phyloP scores from a whole-genome alignment of 192 early-diverging fungal species.

The Thoreauomyces humboldtii region DNA sequence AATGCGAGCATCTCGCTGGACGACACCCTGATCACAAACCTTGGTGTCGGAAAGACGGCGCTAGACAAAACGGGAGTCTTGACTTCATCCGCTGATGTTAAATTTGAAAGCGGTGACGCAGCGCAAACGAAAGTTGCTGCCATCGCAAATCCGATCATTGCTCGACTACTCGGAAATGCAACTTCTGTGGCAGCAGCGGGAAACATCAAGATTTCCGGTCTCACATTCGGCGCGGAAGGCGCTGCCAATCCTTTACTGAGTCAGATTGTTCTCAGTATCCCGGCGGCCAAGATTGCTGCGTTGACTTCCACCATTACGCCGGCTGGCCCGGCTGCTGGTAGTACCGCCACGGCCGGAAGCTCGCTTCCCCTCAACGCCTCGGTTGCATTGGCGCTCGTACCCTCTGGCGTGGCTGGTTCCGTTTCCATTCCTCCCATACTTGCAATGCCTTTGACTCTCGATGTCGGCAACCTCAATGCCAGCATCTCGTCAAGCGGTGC shows the following conservation, averaged over 20 bases:
- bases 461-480: conserved; percentile 13
- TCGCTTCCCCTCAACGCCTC: conserved; percentile 12
- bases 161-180: conserved; percentile 1
- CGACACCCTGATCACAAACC: conserved; percentile 4
- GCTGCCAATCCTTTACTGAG: conserved; percentile 14
- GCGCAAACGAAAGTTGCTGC: conserved; percentile 11
- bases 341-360: background rate
- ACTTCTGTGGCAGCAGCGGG: background rate
- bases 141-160: conserved; percentile 10
- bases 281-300: background rate
- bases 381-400: conserved; percentile 8
- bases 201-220: conserved; percentile 7
- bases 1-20: conserved; percentile 7
- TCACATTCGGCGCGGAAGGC: conserved; percentile 16
- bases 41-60: conserved; percentile 13
- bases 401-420: conserved; percentile 9
- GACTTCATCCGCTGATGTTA: conserved; percentile 6
- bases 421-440: background rate
- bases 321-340: background rate
- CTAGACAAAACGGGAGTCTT: background rate
- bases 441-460: conserved; percentile 7
- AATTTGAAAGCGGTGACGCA: background rate
- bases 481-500: background rate
- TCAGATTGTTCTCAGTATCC: conserved; percentile 10
- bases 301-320: background rate